These are phyloP conservation scores for Cryptococcus hybrid DNA, from an alignment of 1,284 basidiomycete species.

Conservation along the genomic window DNA sequence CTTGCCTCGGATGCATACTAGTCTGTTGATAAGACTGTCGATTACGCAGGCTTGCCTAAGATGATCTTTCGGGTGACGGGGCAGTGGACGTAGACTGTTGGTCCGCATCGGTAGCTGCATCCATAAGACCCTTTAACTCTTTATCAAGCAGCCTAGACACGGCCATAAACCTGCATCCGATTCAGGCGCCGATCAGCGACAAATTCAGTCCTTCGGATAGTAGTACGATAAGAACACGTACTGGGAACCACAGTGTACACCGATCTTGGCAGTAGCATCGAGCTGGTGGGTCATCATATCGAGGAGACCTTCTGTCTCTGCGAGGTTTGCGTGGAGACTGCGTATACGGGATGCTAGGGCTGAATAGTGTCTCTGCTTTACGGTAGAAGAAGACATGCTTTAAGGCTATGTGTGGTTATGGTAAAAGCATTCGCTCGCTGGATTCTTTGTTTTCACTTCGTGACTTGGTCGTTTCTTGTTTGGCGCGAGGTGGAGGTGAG, in stretches of 20 bases:
- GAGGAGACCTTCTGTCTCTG: slow-evolving; percentile 40
- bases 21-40: no score
- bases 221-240: slow-evolving; percentile 25
- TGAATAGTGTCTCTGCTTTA: slow-evolving; percentile 47
- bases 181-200: neutral
- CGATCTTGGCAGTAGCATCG: slow-evolving; percentile 39
- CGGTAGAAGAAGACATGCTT: neutral
- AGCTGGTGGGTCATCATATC: slow-evolving; percentile 36
- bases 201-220: neutral
- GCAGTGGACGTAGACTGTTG: neutral
- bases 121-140: slow-evolving; percentile 26
- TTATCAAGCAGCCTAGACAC: slow-evolving; percentile 44
- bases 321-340: slow-evolving; percentile 36
- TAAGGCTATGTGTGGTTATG: no score
- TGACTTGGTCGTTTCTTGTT: no score
- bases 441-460: no score
- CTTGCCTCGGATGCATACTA: no score
- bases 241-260: slow-evolving; percentile 44
- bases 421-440: no score
- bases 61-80: no score
- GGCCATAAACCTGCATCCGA: slow-evolving; percentile 45
- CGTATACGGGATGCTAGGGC: slow-evolving; percentile 40
- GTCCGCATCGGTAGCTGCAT: neutral
- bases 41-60: no score
- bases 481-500: no score